Evolutionary conservation across 2,329 filamentous ascomycete genomes (phyloP).

Genomic region (Monosporascus cannonballus): DNA sequence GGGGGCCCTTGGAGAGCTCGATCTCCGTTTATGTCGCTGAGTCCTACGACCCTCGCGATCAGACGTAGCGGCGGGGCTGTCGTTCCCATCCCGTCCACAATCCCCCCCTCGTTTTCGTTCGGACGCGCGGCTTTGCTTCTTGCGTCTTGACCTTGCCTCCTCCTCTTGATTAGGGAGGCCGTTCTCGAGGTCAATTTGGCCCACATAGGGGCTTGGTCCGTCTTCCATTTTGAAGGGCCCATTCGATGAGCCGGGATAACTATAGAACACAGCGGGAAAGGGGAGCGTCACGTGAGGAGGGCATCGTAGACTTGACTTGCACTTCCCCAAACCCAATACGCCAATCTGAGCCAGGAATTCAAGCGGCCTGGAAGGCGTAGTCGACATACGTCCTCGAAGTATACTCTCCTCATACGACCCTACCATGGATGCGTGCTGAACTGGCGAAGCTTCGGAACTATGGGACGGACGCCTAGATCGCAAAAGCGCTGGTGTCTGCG

Average conservation of each 20-base stretch:
- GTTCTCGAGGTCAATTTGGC: constrained; percentile 85
- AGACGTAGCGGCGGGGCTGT: constrained; percentile 10
- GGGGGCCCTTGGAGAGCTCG: constrained; percentile 58
- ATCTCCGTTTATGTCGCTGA: constrained; percentile 45
- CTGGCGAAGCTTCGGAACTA: constrained; percentile 65
- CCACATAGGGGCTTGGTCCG: constrained; percentile 92
- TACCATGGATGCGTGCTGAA: constrained; percentile 91
- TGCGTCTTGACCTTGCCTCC: constrained; percentile 40
- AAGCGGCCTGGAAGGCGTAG: constrained; percentile 83
- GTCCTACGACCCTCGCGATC: constrained; percentile 26
- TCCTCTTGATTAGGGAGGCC: constrained; percentile 53
- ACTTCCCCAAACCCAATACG: constrained; percentile 82
- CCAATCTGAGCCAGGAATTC: constrained; percentile 95
- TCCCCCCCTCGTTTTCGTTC: constrained; percentile 30
- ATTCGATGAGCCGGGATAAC: constrained; percentile 65
- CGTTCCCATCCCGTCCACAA: constrained; percentile 15
- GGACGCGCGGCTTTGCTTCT: constrained; percentile 38
- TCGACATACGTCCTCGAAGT: constrained; percentile 91
- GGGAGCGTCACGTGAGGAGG: constrained; percentile 85
- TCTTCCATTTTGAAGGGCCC: constrained; percentile 65
- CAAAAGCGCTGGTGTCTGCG: constrained; percentile 44
- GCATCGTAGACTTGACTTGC: constrained; percentile 77
- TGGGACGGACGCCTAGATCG: constrained; percentile 63
- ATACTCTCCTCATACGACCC: constrained; percentile 98
- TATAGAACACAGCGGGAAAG: constrained; percentile 95